Evolutionary conservation across 805 yeast species (phyloP).

Genomic region (Candida nonsorbophila): DNA sequence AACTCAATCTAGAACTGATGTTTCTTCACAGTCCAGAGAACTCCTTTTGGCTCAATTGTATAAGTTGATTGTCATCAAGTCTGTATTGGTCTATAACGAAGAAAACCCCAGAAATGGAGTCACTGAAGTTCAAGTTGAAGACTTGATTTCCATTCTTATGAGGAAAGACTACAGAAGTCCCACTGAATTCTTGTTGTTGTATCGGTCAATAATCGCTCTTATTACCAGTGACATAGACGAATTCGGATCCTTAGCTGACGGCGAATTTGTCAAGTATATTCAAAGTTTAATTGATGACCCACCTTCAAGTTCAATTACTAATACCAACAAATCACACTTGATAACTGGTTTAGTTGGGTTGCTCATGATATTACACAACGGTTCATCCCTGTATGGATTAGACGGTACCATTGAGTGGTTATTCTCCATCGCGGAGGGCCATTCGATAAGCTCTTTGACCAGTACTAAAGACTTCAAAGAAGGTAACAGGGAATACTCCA

Average conservation of each 20-base stretch:
- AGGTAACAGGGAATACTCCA: slow-evolving; percentile 40
- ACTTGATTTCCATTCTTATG: slow-evolving; percentile 28
- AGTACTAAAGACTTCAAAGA: slow-evolving; percentile 27
- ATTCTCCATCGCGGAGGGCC: slow-evolving; percentile 40
- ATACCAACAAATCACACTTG: slow-evolving; percentile 32
- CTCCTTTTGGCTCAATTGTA: slow-evolving; percentile 46
- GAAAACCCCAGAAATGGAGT: slow-evolving; percentile 32
- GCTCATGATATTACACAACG: slow-evolving; percentile 41
- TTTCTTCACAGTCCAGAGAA: slow-evolving; percentile 44
- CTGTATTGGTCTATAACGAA: slow-evolving; percentile 30
- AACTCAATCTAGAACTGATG: slow-evolving; percentile 35
- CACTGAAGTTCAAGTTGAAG: slow-evolving; percentile 28
- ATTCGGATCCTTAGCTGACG: slow-evolving; percentile 32
- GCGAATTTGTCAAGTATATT: slow-evolving; percentile 23
- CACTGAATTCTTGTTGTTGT: slow-evolving; percentile 37
- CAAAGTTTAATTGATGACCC: slow-evolving; percentile 28
- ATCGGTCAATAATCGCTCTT: slow-evolving; percentile 36
- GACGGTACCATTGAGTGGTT: slow-evolving; percentile 41
- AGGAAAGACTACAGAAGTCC: slow-evolving; percentile 28
- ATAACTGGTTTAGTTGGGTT: slow-evolving; percentile 35
- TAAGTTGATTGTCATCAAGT: slow-evolving; percentile 40
- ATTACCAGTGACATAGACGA: slow-evolving; percentile 48
- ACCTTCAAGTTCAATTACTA: slow-evolving; percentile 25
- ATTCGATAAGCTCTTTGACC: slow-evolving; percentile 21
- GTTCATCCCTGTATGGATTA: slow-evolving; percentile 45